These are phyloP conservation scores for Croton setiger DNA, from an alignment of 441 rosid species.

Conservation along the genomic window DNA sequence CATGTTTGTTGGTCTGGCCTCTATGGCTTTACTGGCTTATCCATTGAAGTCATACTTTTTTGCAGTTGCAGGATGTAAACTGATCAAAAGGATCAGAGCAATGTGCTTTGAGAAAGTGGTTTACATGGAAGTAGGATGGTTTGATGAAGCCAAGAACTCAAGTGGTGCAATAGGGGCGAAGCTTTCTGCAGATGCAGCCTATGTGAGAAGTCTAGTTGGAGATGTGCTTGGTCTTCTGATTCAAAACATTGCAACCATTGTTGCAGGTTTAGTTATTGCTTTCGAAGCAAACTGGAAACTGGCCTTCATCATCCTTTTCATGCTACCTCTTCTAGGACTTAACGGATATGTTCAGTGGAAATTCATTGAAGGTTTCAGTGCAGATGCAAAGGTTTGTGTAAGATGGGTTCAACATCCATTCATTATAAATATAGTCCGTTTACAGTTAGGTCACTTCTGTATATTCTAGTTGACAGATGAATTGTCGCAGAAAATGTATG, in stretches of 20 bases:
- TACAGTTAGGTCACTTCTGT: too few relatives aligned
- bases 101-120: slow-evolving; percentile 76
- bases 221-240: slow-evolving; percentile 50
- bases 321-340: slow-evolving; percentile 53
- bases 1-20: slow-evolving; percentile 43
- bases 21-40: slow-evolving; percentile 32
- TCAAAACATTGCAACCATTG: slow-evolving; percentile 46
- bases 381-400: slow-evolving; percentile 51
- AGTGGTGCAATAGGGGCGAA: slow-evolving; percentile 67
- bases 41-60: slow-evolving; percentile 49
- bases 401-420: neutral
- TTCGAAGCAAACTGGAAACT: slow-evolving; percentile 64
- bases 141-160: slow-evolving; percentile 56
- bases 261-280: slow-evolving; percentile 58
- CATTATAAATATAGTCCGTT: neutral
- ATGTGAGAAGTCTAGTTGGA: slow-evolving; percentile 48
- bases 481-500: slow-evolving; percentile 53
- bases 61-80: slow-evolving; percentile 55
- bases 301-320: slow-evolving; percentile 46
- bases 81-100: slow-evolving; percentile 48
- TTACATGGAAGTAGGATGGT: slow-evolving; percentile 70
- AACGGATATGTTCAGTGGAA: slow-evolving; percentile 53
- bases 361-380: slow-evolving; percentile 62
- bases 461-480: neutral
- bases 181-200: slow-evolving; percentile 65